Evolutionary conservation across 1,139 yeast genomes (phyloP).

Genomic region (Hansenula lynferdii): DNA sequence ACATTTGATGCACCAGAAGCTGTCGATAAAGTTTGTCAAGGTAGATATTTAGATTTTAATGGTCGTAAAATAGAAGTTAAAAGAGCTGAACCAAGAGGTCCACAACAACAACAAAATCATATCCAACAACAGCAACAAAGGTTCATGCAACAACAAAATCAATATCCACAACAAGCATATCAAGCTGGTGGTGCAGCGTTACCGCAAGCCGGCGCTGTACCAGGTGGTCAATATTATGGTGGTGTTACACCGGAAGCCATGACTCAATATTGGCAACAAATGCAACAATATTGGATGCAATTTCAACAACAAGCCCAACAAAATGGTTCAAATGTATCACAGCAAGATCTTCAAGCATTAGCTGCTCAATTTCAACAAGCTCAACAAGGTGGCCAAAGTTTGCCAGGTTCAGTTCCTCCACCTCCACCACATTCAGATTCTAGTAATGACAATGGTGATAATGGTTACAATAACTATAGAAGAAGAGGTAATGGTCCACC

Average conservation of each 20-base stretch:
- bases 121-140: conserved; percentile 30
- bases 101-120: conserved; percentile 40
- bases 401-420: conserved; percentile 14
- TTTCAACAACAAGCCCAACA: conserved; percentile 48
- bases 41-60: conserved; percentile 76
- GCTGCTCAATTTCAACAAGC: conserved; percentile 26
- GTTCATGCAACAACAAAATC: conserved; percentile 16
- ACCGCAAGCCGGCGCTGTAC: conserved; percentile 7
- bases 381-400: conserved; percentile 22
- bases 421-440: conserved; percentile 3
- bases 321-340: conserved; percentile 39
- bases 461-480: conserved; percentile 13
- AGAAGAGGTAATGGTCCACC: conserved; percentile 15
- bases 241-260: conserved; percentile 80
- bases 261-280: conserved; percentile 83
- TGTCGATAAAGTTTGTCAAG: conserved; percentile 85
- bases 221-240: conserved; percentile 28
- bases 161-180: not conserved
- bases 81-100: conserved; percentile 93
- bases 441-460: conserved; percentile 18
- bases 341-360: conserved; percentile 29
- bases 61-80: conserved; percentile 94
- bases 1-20: conserved; percentile 96
- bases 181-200: not conserved
- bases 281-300: conserved; percentile 74